Conservation (phyloP, 345 rosid species). For the Eucalyptus regnans region DNA sequence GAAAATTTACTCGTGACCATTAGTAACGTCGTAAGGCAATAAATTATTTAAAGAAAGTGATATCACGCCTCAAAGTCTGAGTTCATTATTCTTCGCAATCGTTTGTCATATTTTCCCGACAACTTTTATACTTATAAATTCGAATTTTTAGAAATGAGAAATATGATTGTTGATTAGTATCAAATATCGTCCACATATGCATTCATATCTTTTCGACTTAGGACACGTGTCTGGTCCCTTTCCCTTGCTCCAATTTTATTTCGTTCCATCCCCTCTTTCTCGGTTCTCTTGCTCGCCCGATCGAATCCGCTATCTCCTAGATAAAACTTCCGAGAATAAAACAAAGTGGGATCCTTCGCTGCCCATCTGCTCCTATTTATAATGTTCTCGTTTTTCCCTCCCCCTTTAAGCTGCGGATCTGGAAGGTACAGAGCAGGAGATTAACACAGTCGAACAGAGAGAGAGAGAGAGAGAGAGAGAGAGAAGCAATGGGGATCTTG, state of each 20-base stretch:
- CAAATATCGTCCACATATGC: too few species aligned
- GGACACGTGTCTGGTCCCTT: too few species aligned
- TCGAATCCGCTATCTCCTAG: not conserved
- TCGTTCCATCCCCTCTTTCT: not conserved
- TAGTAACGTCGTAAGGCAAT: too few species aligned
- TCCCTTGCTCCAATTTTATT: too few species aligned
- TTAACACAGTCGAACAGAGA: not conserved
- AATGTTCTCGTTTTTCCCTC: not conserved
- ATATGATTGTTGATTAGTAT: not conserved
- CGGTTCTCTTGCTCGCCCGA: not conserved
- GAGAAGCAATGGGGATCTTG: conserved; percentile 26
- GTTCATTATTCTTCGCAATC: not conserved
- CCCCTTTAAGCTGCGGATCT: too few species aligned
- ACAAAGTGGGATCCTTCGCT: not conserved
- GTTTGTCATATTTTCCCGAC: too few species aligned
- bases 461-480: not conserved
- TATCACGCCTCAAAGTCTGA: too few species aligned
- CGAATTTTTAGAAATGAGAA: too few species aligned
- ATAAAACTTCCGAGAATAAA: not conserved
- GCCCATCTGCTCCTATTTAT: not conserved
- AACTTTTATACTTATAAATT: too few species aligned
- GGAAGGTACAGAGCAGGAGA: not conserved
- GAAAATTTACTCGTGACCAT: too few species aligned
- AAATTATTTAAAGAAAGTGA: too few species aligned
- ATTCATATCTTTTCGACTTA: too few species aligned